A percentile compares a stretch with the other conserved stretches of the same genome.
Evolutionary conservation across 1,284 basidiomycete species (phyloP).

Genomic region (Leccinum huronense): DNA sequence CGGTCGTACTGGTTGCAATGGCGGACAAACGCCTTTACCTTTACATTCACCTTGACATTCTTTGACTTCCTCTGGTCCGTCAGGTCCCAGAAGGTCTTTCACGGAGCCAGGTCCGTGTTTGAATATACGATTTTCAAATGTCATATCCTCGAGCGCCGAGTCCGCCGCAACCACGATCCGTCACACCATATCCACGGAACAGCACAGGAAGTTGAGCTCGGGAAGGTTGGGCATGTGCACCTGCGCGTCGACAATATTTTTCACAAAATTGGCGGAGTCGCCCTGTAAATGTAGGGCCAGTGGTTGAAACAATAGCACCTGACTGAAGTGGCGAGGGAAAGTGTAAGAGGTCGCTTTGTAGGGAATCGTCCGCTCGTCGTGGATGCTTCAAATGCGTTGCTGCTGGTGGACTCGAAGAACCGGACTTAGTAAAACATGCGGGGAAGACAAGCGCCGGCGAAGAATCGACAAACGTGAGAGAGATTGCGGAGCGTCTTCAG

Average conservation of each 20-base stretch:
- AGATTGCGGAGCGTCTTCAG: neutral
- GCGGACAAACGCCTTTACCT: no score
- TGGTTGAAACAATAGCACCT: neutral
- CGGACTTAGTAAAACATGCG: neutral
- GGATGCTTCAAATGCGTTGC: neutral
- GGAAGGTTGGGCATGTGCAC: neutral
- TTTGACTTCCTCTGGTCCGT: no score
- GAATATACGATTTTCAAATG: no score
- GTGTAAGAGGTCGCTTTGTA: neutral
- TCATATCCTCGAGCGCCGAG: no score
- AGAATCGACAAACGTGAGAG: neutral
- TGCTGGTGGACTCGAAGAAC: neutral
- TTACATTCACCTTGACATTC: no score
- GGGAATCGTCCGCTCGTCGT: neutral
- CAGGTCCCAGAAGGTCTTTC: no score
- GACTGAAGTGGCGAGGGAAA: neutral
- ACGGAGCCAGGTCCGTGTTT: no score
- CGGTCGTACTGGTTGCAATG: no score
- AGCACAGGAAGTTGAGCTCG: no score
- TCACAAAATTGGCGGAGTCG: neutral
- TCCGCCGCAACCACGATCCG: no score
- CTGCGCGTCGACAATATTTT: neutral
- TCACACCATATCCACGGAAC: no score
- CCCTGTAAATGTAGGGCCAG: neutral
- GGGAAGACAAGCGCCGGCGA: neutral